phyloP scores from a whole-genome alignment of 2,329 filamentous ascomycete species.

The Lachnellula suecica region DNA sequence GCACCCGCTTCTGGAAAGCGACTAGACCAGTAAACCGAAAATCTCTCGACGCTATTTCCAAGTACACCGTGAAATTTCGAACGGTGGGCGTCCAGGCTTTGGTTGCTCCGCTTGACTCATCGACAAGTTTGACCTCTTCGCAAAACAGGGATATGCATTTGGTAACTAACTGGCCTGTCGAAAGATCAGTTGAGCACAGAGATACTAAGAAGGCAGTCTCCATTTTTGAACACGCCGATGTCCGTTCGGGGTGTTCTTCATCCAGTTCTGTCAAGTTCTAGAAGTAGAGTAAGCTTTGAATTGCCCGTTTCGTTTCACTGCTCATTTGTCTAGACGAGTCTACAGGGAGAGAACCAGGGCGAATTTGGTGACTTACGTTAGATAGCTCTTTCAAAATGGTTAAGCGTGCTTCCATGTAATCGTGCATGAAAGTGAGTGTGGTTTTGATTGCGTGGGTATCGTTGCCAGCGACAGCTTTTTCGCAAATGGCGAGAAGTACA shows the following conservation, averaged over 20 bases:
- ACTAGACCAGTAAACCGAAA: conserved; percentile 69
- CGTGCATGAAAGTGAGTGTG: conserved; percentile 42
- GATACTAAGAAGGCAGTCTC: conserved; percentile 64
- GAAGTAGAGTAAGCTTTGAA: conserved; percentile 6
- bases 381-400: conserved; percentile 45
- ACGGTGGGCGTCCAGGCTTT: conserved; percentile 54
- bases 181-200: conserved; percentile 64
- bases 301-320: background rate
- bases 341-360: conserved; percentile 28
- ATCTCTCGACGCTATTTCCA: conserved; percentile 60
- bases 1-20: conserved; percentile 66
- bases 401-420: conserved; percentile 56
- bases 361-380: conserved; percentile 32
- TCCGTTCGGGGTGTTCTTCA: conserved; percentile 54
- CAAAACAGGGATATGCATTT: conserved; percentile 60
- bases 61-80: conserved; percentile 60
- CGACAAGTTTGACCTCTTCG: conserved; percentile 58
- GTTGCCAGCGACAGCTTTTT: conserved; percentile 25
- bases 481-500: conserved; percentile 28
- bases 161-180: conserved; percentile 64
- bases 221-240: conserved; percentile 51
- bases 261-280: conserved; percentile 55
- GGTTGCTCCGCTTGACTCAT: conserved; percentile 47
- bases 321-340: background rate
- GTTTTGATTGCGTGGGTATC: conserved; percentile 28